These are phyloP conservation scores for Apostasia ramifera DNA, from an alignment of 106 monocot species.

Conservation along the genomic window DNA sequence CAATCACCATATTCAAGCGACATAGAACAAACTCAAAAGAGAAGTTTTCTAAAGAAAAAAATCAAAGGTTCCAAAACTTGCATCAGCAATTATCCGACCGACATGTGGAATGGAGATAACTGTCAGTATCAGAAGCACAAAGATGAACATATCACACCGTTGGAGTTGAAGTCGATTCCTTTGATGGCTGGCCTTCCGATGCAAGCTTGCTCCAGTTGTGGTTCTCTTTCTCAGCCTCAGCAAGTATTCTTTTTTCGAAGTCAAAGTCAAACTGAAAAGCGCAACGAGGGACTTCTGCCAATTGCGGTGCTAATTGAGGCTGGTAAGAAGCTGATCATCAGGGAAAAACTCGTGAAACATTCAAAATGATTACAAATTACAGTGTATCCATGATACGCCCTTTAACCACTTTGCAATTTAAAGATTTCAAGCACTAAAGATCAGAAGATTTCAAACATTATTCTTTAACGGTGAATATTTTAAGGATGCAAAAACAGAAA, in stretches of 20 bases:
- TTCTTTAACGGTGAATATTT: no score
- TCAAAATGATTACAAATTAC: neutral
- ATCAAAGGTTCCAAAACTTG: no score
- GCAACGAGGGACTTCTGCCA: constrained; percentile 65
- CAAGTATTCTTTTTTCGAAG: constrained; percentile 79
- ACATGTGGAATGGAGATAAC: no score
- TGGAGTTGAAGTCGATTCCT: constrained; percentile 33
- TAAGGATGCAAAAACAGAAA: neutral
- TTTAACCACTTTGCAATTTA: neutral
- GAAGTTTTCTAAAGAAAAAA: no score
- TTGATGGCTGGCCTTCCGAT: constrained; percentile 42
- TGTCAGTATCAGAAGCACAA: no score
- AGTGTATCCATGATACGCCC: no score
- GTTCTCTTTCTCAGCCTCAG: constrained; percentile 75
- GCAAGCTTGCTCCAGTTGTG: constrained; percentile 77
- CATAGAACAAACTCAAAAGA: no score
- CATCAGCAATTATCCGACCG: no score
- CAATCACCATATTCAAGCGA: no score
- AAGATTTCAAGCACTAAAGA: neutral
- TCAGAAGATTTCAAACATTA: neutral
- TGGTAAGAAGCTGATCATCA: constrained; percentile 22
- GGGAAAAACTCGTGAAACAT: neutral
- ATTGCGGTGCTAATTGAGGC: constrained; percentile 73
- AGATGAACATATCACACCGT: constrained; percentile 18
- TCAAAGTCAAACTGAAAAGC: constrained; percentile 96